These are phyloP conservation scores for Apiotrichum sp. DNA, from an alignment of 1,284 basidiomycete species.

Conservation along the genomic window DNA sequence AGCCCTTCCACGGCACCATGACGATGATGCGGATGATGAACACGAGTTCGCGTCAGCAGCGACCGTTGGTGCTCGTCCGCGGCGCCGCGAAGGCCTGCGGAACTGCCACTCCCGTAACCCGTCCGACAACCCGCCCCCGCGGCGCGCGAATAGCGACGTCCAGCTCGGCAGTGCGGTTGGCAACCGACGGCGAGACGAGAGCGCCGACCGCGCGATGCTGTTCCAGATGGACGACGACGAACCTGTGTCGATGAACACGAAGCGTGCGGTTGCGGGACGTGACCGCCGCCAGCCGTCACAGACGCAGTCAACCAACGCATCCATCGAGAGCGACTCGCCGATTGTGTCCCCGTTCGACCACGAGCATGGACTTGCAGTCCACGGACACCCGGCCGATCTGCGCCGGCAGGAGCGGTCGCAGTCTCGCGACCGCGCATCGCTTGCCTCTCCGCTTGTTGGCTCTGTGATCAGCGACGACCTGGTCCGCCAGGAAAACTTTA, in stretches of 20 bases:
- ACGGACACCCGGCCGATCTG: no score
- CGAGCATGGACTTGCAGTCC: no score
- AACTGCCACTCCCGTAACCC: not conserved
- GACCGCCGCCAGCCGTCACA: not conserved
- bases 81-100: not conserved
- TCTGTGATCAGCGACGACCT: conserved; percentile 45
- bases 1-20: conserved; percentile 14
- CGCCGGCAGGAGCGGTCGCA: no score
- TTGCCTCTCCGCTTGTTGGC: conserved; percentile 25
- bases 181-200: conserved; percentile 25
- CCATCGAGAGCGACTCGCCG: not conserved
- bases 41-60: conserved; percentile 23
- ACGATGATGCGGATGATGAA: conserved; percentile 41
- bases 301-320: no score
- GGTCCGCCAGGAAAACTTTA: conserved; percentile 85
- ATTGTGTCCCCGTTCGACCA: not conserved
- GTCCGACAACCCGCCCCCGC: not conserved
- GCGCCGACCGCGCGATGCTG: conserved; percentile 37
- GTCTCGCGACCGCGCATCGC: no score
- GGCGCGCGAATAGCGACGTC: conserved; percentile 3
- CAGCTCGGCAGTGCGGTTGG: not conserved
- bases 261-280: not conserved
- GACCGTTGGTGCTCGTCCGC: not conserved
- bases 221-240: conserved; percentile 49
- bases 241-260: conserved; percentile 1